These are phyloP conservation scores for Acacia confusa DNA, from an alignment of 306 rosid genomes.

Conservation along the genomic window DNA sequence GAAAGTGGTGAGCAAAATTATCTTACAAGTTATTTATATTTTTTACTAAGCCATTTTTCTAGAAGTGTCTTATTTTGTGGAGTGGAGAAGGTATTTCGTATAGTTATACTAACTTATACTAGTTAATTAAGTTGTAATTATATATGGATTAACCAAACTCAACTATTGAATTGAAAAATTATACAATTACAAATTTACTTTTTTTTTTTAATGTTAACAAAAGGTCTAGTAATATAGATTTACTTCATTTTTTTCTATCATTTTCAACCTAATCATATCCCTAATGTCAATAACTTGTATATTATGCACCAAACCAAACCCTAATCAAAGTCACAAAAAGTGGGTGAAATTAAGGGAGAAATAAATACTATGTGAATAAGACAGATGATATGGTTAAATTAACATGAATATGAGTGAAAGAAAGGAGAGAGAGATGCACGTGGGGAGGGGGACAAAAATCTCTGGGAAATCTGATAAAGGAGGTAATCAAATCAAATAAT, in stretches of 20 bases:
- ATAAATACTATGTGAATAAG: background rate
- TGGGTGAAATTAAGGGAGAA: background rate
- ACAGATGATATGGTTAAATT: background rate
- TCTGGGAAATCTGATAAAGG: background rate
- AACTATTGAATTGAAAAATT: background rate
- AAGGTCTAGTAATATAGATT: background rate
- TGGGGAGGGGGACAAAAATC: slow-evolving; percentile 43
- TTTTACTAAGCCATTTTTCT: no score
- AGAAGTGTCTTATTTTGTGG: no score
- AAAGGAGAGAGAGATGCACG: slow-evolving; percentile 7
- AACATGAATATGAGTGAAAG: background rate
- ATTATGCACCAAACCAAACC: background rate
- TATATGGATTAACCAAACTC: background rate
- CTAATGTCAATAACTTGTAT: background rate
- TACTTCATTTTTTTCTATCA: background rate
- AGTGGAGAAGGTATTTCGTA: no score
- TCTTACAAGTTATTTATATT: no score
- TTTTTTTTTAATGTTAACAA: background rate
- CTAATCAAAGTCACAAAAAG: background rate
- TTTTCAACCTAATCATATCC: background rate
- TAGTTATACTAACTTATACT: background rate
- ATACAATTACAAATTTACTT: background rate
- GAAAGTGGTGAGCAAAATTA: no score
- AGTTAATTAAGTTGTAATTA: background rate
- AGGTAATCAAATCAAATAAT: background rate